These are phyloP conservation scores for Eleusine indica DNA, from an alignment of 176 grass and related monocot species.

Conservation along the genomic window DNA sequence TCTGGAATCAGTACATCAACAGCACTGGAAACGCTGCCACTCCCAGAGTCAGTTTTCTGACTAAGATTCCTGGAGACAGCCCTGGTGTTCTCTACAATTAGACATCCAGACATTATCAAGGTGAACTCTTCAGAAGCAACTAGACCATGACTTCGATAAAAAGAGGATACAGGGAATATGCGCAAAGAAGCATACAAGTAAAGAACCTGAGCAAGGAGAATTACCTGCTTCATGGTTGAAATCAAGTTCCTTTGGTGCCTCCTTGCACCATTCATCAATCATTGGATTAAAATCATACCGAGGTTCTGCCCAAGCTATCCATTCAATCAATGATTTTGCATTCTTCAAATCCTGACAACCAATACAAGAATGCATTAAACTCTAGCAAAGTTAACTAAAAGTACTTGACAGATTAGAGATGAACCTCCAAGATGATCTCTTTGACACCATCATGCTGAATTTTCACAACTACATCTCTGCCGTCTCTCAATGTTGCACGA, in stretches of 20 bases:
- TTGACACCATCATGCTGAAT: constrained; percentile 94
- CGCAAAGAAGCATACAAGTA: neutral
- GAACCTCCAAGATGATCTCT: constrained; percentile 96
- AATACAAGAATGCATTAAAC: constrained; percentile 29
- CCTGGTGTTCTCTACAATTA: constrained; percentile 87
- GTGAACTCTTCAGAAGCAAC: neutral
- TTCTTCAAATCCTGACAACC: constrained; percentile 90
- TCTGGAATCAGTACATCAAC: constrained; percentile 90
- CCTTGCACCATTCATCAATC: constrained; percentile 99
- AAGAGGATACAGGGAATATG: neutral
- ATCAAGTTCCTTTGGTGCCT: constrained; percentile 97
- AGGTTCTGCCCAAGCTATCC: constrained; percentile 99
- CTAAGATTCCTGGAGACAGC: constrained; percentile 73
- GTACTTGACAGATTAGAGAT: constrained; percentile 30
- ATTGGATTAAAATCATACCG: constrained; percentile 87
- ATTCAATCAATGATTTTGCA: constrained; percentile 90
- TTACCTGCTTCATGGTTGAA: constrained; percentile 97
- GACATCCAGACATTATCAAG: constrained; percentile 31
- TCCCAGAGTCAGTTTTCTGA: constrained; percentile 30
- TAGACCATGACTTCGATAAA: constrained; percentile 16
- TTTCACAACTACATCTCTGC: constrained; percentile 96
- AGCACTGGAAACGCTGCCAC: constrained; percentile 42
- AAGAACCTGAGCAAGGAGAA: constrained; percentile 25
- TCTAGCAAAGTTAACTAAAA: constrained; percentile 2
- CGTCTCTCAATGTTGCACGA: constrained; percentile 79